These are phyloP conservation scores for Ceratobasidium sp. DNA, from an alignment of 1,284 basidiomycete genomes.

Conservation along the genomic window DNA sequence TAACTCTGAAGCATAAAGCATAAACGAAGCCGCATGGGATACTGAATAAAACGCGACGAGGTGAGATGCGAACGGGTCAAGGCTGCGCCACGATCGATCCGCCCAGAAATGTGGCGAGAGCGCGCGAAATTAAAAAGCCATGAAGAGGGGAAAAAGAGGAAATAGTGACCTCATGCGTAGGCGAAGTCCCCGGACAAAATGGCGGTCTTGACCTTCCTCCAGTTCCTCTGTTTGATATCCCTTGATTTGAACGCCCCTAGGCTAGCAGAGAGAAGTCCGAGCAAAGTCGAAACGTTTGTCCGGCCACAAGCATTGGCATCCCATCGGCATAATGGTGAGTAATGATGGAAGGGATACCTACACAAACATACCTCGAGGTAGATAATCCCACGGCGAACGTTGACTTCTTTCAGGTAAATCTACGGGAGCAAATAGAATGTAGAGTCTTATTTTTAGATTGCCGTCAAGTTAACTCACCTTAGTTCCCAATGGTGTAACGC, in stretches of 20 bases:
- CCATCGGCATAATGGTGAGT: no score
- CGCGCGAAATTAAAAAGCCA: background rate
- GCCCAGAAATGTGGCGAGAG: no score
- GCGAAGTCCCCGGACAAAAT: constrained; percentile 64
- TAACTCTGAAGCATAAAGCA: constrained; percentile 3
- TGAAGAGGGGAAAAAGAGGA: background rate
- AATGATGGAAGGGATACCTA: background rate
- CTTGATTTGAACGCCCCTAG: constrained; percentile 51
- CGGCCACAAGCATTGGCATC: no score
- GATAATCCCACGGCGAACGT: constrained; percentile 66
- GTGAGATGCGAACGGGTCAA: no score
- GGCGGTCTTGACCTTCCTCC: constrained; percentile 58
- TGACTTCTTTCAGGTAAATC: constrained; percentile 68
- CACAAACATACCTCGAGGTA: constrained; percentile 58
- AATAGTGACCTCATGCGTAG: constrained; percentile 63
- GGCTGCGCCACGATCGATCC: no score
- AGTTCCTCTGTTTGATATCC: constrained; percentile 65
- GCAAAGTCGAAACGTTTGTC: constrained; percentile 50
- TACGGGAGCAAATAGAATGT: no score
- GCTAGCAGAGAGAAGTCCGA: background rate
- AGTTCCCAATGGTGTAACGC: constrained; percentile 69
- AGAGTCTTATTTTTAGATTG: no score
- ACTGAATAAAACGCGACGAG: background rate
- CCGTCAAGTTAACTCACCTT: no score
- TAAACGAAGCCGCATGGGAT: background rate